phyloP scores from a whole-genome alignment of 2,329 filamentous ascomycete species.

The Diaporthe eres region DNA sequence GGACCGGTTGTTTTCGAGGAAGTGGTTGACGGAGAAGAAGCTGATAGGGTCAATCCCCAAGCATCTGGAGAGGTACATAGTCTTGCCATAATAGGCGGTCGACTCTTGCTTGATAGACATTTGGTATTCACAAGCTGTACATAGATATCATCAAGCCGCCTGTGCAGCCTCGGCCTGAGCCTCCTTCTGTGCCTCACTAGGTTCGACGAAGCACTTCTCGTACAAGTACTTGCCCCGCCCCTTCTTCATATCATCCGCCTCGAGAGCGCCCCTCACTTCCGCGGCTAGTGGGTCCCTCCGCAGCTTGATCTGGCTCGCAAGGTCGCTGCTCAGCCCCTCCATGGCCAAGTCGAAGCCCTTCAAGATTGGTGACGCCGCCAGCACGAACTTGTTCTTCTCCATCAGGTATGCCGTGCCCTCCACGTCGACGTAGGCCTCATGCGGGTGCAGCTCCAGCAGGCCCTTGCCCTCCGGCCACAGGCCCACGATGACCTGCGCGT shows the following conservation, averaged over 20 bases:
- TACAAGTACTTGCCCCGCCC: conserved; percentile 48
- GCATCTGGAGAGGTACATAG: conserved; percentile 93
- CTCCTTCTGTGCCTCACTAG: conserved; percentile 34
- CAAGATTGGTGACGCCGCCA: conserved; percentile 54
- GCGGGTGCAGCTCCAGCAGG: conserved; percentile 55
- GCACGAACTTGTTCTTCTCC: conserved; percentile 53
- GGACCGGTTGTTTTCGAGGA: conserved; percentile 90
- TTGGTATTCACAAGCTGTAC: conserved; percentile 40
- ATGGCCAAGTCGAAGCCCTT: conserved; percentile 62
- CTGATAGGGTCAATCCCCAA: conserved; percentile 85
- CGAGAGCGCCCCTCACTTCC: conserved; percentile 47
- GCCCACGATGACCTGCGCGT: conserved; percentile 54
- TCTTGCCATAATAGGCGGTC: conserved; percentile 74
- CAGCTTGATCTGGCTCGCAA: conserved; percentile 54
- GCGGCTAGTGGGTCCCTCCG: conserved; percentile 43
- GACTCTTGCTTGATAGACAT: conserved; percentile 21
- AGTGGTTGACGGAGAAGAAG: conserved; percentile 91
- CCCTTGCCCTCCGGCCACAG: conserved; percentile 58
- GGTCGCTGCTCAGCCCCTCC: conserved; percentile 50
- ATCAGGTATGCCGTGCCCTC: conserved; percentile 51
- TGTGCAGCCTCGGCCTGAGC: conserved; percentile 28
- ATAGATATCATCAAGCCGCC: conserved; percentile 42
- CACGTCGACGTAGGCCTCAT: conserved; percentile 48
- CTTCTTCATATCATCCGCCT: conserved; percentile 35
- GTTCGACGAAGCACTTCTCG: conserved; percentile 49